Conservation (phyloP, 768 basidiomycete genomes). For the Pholiota microspora region DNA sequence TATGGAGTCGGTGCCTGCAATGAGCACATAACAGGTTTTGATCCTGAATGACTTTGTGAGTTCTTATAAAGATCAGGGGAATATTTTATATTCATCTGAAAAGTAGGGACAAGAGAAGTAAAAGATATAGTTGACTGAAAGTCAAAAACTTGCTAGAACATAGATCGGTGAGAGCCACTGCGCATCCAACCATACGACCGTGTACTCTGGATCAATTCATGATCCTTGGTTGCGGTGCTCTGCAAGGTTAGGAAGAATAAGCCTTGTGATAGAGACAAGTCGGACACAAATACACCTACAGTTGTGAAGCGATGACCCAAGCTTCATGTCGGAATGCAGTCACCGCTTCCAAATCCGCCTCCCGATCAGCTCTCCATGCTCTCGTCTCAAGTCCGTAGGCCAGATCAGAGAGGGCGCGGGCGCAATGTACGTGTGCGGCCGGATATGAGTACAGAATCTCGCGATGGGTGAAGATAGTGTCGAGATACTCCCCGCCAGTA, state of each 20-base stretch:
- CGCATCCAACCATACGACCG: too few relatives aligned
- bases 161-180: too few relatives aligned
- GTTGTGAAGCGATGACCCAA: constrained; percentile 46
- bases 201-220: too few relatives aligned
- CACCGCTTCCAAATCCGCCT: constrained; percentile 69
- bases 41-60: too few relatives aligned
- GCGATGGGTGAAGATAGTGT: constrained; percentile 76
- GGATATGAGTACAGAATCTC: constrained; percentile 64
- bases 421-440: constrained; percentile 61
- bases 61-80: too few relatives aligned
- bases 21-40: too few relatives aligned
- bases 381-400: constrained; percentile 62
- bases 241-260: neutral
- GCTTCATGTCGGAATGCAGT: constrained; percentile 70
- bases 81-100: neutral
- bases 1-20: too few relatives aligned
- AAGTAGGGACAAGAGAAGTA: neutral
- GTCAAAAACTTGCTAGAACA: neutral
- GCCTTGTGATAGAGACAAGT: too few relatives aligned
- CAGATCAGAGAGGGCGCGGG: constrained; percentile 61
- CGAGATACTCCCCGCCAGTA: constrained; percentile 74
- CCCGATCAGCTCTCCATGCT: constrained; percentile 69
- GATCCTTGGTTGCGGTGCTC: neutral
- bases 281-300: constrained; percentile 22
- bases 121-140: neutral